Percentiles rank a stretch among this genome's conserved stretches.
Evolutionary conservation across 768 basidiomycete genomes (phyloP).

Genomic region (Leccinum rimulosum): DNA sequence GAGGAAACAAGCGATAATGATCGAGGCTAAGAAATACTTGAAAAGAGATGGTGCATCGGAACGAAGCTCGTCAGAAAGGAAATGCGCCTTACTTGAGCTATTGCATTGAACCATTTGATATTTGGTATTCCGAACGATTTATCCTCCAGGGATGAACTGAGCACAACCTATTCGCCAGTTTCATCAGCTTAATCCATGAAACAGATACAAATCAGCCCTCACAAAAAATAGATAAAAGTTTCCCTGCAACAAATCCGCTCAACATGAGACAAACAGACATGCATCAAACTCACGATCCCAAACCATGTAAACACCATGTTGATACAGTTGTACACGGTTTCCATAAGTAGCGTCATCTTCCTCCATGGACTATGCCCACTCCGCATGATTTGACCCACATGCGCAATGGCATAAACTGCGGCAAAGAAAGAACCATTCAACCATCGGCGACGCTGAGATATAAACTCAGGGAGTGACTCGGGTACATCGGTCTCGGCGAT

Average conservation of each 20-base stretch:
- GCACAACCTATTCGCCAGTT: conserved; percentile 55
- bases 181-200: conserved; percentile 1
- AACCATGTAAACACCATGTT: conserved; percentile 95
- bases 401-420: conserved; percentile 88
- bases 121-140: conserved; percentile 58
- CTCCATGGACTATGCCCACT: conserved; percentile 66
- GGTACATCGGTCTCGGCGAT: conserved; percentile 94
- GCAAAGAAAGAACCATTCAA: conserved; percentile 94
- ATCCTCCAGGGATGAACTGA: conserved; percentile 86
- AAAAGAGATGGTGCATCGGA: conserved; percentile 3
- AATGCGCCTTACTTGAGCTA: conserved; percentile 57
- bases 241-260: conserved; percentile 47
- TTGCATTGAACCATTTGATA: conserved; percentile 71
- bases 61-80: neutral
- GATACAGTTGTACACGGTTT: conserved; percentile 84
- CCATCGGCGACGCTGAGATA: conserved; percentile 87
- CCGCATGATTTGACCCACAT: conserved; percentile 42
- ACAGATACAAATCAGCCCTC: conserved; percentile 24
- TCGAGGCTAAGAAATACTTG: conserved; percentile 80
- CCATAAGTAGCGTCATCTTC: conserved; percentile 71
- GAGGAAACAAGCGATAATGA: conserved; percentile 86
- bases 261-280: neutral
- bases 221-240: conserved; percentile 96
- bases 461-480: conserved; percentile 90
- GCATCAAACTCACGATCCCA: conserved; percentile 59